These are phyloP conservation scores for Tolypocladium tropicale DNA, from an alignment of 2,329 filamentous ascomycete species.

Conservation along the genomic window DNA sequence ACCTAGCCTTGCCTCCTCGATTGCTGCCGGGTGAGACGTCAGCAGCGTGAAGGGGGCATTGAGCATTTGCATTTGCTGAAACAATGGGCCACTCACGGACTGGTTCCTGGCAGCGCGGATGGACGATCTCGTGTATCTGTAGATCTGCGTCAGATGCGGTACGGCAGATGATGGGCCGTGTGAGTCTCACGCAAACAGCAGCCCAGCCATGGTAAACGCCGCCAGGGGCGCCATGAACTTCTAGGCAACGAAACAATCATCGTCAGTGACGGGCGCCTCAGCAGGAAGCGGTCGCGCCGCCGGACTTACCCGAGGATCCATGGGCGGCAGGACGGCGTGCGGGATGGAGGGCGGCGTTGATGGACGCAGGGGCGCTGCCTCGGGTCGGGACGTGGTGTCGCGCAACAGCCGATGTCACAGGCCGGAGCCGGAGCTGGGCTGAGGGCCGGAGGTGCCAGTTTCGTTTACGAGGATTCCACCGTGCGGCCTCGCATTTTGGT, in stretches of 20 bases:
- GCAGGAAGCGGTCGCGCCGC: not conserved
- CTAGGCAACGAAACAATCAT: constrained; percentile 11
- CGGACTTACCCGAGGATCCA: constrained; percentile 18
- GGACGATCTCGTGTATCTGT: constrained; percentile 30
- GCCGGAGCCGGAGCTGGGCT: not conserved
- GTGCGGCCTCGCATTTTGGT: too few relatives aligned
- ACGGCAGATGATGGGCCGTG: not conserved
- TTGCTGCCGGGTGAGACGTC: not conserved
- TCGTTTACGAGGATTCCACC: too few relatives aligned
- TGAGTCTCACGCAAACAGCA: constrained; percentile 33
- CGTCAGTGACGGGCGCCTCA: not conserved
- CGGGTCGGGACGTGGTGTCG: not conserved
- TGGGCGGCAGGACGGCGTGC: constrained; percentile 1
- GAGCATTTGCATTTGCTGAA: too few relatives aligned
- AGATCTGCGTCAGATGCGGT: not conserved
- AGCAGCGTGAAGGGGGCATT: not conserved
- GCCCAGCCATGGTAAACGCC: constrained; percentile 42
- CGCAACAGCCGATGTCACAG: not conserved
- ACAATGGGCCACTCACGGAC: constrained; percentile 11
- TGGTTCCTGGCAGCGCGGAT: constrained; percentile 27
- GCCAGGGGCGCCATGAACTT: constrained; percentile 38
- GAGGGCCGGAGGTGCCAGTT: not conserved
- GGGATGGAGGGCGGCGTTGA: not conserved
- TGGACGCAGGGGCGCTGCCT: not conserved
- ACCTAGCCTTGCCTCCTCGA: not conserved